A percentile compares a stretch with the other conserved stretches of the same genome.
These are phyloP conservation scores for Podaxis sp. DNA, from an alignment of 768 basidiomycete species.

Conservation along the genomic window DNA sequence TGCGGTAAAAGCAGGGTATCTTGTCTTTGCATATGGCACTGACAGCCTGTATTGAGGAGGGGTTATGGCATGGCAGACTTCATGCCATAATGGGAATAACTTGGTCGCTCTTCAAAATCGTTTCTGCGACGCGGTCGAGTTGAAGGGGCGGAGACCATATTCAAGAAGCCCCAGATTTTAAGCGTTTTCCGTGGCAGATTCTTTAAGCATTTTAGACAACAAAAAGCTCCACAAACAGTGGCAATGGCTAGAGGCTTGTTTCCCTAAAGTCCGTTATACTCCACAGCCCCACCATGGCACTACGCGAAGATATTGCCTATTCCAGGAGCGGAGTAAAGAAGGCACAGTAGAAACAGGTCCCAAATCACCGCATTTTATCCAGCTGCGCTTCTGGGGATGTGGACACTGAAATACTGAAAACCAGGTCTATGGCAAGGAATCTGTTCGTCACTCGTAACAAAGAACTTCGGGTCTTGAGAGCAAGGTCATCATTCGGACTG, in stretches of 20 bases:
- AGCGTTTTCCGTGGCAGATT: neutral
- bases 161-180: neutral
- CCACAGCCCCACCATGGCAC: neutral
- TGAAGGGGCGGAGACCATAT: neutral
- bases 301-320: neutral
- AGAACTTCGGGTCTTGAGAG: neutral
- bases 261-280: neutral
- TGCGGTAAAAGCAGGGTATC: slow-evolving; percentile 1
- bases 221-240: neutral
- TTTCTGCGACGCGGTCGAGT: neutral
- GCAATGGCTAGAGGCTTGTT: neutral
- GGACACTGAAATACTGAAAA: neutral
- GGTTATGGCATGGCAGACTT: neutral
- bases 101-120: neutral
- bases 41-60: neutral
- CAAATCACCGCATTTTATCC: neutral
- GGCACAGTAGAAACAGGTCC: neutral
- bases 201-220: neutral
- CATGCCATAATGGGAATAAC: neutral
- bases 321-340: neutral
- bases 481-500: neutral
- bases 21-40: neutral
- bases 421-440: neutral
- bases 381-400: neutral
- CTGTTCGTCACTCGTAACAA: neutral